Evolutionary conservation across 805 yeast species (phyloP), one percentile per base, ranked within the genome.

Genomic region (Saccharomycopsis babjevae): DNA sequence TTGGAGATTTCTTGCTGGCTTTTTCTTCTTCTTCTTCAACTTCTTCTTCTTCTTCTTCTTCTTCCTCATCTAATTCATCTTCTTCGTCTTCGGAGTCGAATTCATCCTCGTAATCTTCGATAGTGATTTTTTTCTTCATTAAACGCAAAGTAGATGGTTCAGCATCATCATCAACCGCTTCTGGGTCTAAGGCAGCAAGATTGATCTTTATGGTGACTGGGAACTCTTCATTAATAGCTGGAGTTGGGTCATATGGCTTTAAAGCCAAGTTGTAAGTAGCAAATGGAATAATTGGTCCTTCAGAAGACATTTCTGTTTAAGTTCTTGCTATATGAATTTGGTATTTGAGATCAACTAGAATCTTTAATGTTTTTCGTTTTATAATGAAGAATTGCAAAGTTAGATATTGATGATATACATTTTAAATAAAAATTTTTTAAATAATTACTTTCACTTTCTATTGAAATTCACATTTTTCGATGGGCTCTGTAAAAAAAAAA

Each of bases 141-240:
- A 93, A 81, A 78, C 96, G 87, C 71, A 94, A 81, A 68, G 97
- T 90, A 38, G 96, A 85, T 67, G 98, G 97, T 68, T 82, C 85
- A 66, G 80, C 84, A 69, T 83, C 83, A 66, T 85, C 91, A 69
- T 90, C 97, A 68, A 82, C 84, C 36, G 96, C 80, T 70, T 85
- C 88, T 65, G 97, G 96, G 76, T 93, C 97, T 69, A 94, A 80
- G 63, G 99, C 96, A 65, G 97, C 99, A 82, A 93, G 81, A 59
- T 98, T 92, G 69, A 93, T 74, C 76, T 96, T 88, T 67, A 93
- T 84, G 64, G 97, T 86, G 67, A 89, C 88, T 58, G 97, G 97
- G 73, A 84, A 85, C 63, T 88, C 96, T 63, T 84, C 86, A 66
- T 86, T 89, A 71, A 89, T 83, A 63, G 97, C 96, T 58, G 91